These are phyloP conservation scores for Tolypocladium ovalisporum DNA, from an alignment of 2,329 filamentous ascomycete genomes.

Conservation along the genomic window DNA sequence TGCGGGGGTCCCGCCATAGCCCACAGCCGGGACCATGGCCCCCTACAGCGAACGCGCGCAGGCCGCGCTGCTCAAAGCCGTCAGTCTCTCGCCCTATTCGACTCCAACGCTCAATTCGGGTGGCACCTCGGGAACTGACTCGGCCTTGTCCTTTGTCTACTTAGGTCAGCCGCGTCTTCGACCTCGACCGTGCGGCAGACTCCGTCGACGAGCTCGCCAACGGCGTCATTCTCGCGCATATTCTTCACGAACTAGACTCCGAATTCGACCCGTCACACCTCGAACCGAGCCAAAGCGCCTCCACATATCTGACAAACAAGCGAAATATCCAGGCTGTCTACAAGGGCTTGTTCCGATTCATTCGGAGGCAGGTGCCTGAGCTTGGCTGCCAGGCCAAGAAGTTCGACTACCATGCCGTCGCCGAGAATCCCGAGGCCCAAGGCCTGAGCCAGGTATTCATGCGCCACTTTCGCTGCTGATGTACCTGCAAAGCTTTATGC, in stretches of 20 bases:
- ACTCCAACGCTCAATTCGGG: conserved; percentile 1
- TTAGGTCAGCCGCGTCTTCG: conserved; percentile 28
- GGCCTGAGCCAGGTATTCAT: conserved; percentile 40
- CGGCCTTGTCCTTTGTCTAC: not conserved
- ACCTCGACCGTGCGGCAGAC: conserved; percentile 32
- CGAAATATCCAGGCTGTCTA: conserved; percentile 43
- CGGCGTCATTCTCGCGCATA: conserved; percentile 41
- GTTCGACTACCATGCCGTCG: conserved; percentile 46
- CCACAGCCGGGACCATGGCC: conserved; percentile 18
- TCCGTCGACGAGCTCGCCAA: conserved; percentile 42
- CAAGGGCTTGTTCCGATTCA: conserved; percentile 43
- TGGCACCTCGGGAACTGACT: conserved; percentile 1
- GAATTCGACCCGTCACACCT: conserved; percentile 45
- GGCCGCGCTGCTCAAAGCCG: conserved; percentile 46
- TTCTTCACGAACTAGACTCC: conserved; percentile 47
- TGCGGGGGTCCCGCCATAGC: not conserved
- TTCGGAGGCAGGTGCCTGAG: conserved; percentile 39
- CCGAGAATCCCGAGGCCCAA: conserved; percentile 42
- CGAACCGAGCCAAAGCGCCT: conserved; percentile 31
- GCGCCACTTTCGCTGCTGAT: conserved; percentile 4
- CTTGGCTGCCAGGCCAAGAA: conserved; percentile 40
- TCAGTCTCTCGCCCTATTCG: conserved; percentile 17
- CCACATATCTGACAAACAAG: conserved; percentile 35
- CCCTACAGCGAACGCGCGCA: conserved; percentile 32
- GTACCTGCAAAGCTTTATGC: not conserved